Evolutionary conservation across 2,329 filamentous ascomycete genomes (phyloP).

Genomic region (Colletotrichum chlorophyti): DNA sequence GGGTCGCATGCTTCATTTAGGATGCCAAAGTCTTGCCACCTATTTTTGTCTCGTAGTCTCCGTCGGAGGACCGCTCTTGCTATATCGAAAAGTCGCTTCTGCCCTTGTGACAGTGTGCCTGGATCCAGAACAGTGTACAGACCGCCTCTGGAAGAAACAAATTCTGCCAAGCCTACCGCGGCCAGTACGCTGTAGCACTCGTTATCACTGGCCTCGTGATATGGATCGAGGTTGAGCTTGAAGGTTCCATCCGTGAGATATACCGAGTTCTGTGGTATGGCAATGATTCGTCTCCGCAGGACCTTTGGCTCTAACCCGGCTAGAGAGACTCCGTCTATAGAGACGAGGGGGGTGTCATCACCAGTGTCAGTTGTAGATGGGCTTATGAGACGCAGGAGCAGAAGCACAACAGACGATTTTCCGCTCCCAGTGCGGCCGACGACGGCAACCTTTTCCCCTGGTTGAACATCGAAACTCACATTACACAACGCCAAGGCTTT

Average conservation of each 20-base stretch:
- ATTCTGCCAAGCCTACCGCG: slow-evolving; percentile 40
- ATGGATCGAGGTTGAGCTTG: slow-evolving; percentile 51
- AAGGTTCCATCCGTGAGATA: slow-evolving; percentile 55
- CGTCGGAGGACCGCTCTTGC: slow-evolving; percentile 66
- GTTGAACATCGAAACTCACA: slow-evolving; percentile 37
- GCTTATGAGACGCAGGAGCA: slow-evolving; percentile 49
- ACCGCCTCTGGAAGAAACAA: slow-evolving; percentile 42
- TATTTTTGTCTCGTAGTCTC: no score
- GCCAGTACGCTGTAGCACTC: slow-evolving; percentile 45
- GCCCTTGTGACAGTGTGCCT: slow-evolving; percentile 61
- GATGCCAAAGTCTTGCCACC: no score
- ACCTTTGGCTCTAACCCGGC: no score
- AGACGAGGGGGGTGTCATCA: slow-evolving; percentile 44
- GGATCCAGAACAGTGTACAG: slow-evolving; percentile 48
- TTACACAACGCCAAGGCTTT: no score
- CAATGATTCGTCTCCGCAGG: slow-evolving; percentile 56
- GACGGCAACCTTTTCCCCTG: slow-evolving; percentile 43
- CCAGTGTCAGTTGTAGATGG: no score
- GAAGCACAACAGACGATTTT: slow-evolving; percentile 50
- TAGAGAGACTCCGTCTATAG: no score
- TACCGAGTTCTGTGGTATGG: slow-evolving; percentile 60
- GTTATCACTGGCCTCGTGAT: slow-evolving; percentile 34
- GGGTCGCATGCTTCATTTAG: no score
- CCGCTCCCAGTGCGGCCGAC: slow-evolving; percentile 49
- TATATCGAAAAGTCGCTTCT: slow-evolving; percentile 70